phyloP scores from a whole-genome alignment of 352 stramenopile genomes.

The Phytophthora constricta region DNA sequence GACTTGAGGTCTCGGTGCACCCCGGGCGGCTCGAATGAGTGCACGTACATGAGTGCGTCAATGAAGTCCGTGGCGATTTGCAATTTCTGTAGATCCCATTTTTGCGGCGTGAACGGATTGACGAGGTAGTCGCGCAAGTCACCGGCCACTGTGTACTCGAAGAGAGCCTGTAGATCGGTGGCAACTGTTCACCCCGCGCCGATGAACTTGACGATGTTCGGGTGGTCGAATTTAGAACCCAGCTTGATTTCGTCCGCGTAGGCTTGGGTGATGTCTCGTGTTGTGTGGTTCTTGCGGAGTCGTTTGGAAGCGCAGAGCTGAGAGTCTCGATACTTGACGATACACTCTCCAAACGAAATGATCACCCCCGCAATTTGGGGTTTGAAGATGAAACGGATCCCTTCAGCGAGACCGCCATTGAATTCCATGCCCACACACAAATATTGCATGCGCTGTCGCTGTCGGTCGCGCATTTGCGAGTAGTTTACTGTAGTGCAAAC shows the following conservation, averaged over 20 bases:
- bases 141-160: constrained; percentile 33
- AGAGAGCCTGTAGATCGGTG: constrained; percentile 48
- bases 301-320: constrained; percentile 37
- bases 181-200: constrained; percentile 58
- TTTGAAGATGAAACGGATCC: too few species aligned
- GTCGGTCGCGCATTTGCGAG: too few species aligned
- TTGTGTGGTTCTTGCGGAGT: constrained; percentile 24
- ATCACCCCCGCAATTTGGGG: too few species aligned
- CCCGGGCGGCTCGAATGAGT: constrained; percentile 36
- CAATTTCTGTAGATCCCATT: constrained; percentile 39
- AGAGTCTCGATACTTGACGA: constrained; percentile 28
- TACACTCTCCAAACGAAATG: too few species aligned
- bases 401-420: too few species aligned
- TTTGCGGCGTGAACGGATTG: constrained; percentile 4
- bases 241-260: constrained; percentile 42
- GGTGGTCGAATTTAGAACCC: constrained; percentile 42
- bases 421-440: too few species aligned
- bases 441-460: too few species aligned
- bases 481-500: too few species aligned
- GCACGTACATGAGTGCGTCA: constrained; percentile 51
- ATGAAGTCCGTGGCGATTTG: constrained; percentile 45
- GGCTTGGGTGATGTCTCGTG: constrained; percentile 17
- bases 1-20: constrained; percentile 51
- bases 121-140: constrained; percentile 44
- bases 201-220: constrained; percentile 41